Evolutionary conservation across 495 filamentous ascomycete species (phyloP).

Genomic region (Penicillium coprophilum): DNA sequence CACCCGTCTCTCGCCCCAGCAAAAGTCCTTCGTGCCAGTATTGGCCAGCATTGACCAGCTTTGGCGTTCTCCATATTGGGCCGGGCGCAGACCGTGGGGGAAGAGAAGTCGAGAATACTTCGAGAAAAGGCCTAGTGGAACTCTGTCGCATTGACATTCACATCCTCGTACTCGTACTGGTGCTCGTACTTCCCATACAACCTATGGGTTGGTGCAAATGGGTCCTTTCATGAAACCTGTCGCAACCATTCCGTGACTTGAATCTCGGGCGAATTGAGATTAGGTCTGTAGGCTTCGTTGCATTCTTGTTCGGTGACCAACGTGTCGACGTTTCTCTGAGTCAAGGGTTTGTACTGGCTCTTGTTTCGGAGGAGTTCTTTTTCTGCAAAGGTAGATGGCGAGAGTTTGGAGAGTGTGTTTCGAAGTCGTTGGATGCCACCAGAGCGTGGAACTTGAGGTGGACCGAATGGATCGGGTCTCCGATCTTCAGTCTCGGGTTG

Average conservation of each 20-base stretch:
- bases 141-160: conserved; percentile 7
- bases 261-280: conserved; percentile 58
- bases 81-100: neutral
- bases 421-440: conserved; percentile 40
- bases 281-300: conserved; percentile 56
- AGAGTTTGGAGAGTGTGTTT: conserved; percentile 39
- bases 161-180: neutral
- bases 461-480: conserved; percentile 44
- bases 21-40: too few species aligned
- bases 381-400: conserved; percentile 40
- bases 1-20: neutral
- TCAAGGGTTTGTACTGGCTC: conserved; percentile 46
- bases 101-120: conserved; percentile 16
- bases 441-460: conserved; percentile 33
- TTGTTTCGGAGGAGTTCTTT: conserved; percentile 42
- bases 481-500: conserved; percentile 31
- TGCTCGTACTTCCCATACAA: neutral
- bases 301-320: conserved; percentile 42
- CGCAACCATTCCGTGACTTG: conserved; percentile 69
- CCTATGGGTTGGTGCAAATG: neutral
- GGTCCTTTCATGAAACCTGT: conserved; percentile 45
- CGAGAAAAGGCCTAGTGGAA: conserved; percentile 27
- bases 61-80: neutral
- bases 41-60: too few species aligned
- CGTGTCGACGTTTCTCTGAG: conserved; percentile 46